phyloP scores from a whole-genome alignment of 129 eudicot species.

The Tanacetum coccineum region DNA sequence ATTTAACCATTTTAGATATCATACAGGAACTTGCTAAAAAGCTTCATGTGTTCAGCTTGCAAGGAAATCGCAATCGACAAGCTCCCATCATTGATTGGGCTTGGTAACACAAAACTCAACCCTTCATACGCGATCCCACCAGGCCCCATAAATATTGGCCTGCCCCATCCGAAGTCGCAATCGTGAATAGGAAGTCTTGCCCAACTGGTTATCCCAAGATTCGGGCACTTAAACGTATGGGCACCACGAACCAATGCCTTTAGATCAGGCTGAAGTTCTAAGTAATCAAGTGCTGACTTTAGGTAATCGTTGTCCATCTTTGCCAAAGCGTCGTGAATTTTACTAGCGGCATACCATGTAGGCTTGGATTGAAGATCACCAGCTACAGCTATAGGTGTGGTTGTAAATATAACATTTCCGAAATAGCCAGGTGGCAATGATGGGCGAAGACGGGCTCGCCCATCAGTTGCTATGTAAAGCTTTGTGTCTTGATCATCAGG shows the following conservation, averaged over 20 bases:
- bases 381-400: slow-evolving; percentile 58
- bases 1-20: slow-evolving; percentile 43
- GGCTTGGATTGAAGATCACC: slow-evolving; percentile 75
- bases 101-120: slow-evolving; percentile 62
- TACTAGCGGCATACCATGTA: slow-evolving; percentile 62
- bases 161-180: slow-evolving; percentile 87
- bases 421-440: slow-evolving; percentile 72
- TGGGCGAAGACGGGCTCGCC: slow-evolving; percentile 65
- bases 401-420: slow-evolving; percentile 79
- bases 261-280: slow-evolving; percentile 78
- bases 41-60: slow-evolving; percentile 78
- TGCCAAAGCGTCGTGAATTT: slow-evolving; percentile 63
- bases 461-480: slow-evolving; percentile 81
- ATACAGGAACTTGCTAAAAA: slow-evolving; percentile 57
- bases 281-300: slow-evolving; percentile 73
- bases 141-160: slow-evolving; percentile 85
- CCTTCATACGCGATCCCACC: slow-evolving; percentile 89
- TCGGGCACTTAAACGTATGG: slow-evolving; percentile 71
- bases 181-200: slow-evolving; percentile 83
- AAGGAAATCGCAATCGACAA: slow-evolving; percentile 65
- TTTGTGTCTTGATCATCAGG: slow-evolving; percentile 67
- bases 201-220: slow-evolving; percentile 85
- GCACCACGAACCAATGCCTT: slow-evolving; percentile 82
- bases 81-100: slow-evolving; percentile 70
- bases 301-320: slow-evolving; percentile 67